Evolutionary conservation across 129 eudicot genomes (phyloP).

Genomic region (Logfia minima): DNA sequence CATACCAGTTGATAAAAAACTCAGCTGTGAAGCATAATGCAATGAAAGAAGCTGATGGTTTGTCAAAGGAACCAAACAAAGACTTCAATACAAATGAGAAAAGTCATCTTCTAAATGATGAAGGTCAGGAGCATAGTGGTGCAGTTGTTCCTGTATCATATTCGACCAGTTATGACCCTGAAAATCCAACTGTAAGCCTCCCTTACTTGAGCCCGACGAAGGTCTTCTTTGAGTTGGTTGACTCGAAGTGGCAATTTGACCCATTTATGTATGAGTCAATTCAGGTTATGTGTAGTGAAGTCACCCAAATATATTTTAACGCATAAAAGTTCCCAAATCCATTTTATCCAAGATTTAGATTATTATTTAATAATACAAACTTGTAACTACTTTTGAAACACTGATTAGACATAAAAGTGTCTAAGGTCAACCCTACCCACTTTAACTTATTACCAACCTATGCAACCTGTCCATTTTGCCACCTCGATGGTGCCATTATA

Average conservation of each 20-base stretch:
- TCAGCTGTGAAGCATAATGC: constrained; percentile 45
- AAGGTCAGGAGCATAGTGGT: constrained; percentile 21
- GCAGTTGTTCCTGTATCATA: constrained; percentile 28
- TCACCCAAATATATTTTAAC: not conserved
- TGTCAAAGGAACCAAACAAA: constrained; percentile 48
- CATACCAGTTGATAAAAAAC: constrained; percentile 61
- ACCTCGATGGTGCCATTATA: not conserved
- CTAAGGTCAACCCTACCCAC: not conserved
- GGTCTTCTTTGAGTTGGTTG: constrained; percentile 1
- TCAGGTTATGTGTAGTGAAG: not conserved
- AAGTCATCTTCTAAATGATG: constrained; percentile 51
- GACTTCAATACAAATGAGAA: constrained; percentile 58
- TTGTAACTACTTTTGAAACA: not conserved
- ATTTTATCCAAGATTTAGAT: not conserved
- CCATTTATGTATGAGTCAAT: not conserved
- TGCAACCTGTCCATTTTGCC: not conserved
- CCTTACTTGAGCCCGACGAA: not conserved
- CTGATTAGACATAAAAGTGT: not conserved
- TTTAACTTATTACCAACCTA: not conserved
- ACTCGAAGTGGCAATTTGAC: not conserved
- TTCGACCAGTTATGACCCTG: constrained; percentile 22
- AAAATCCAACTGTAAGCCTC: constrained; percentile 42
- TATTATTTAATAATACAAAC: not conserved
- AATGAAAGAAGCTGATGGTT: constrained; percentile 35
- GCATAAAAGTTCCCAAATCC: not conserved